phyloP scores from a whole-genome alignment of 2,329 filamentous ascomycete genomes.

The Fusarium tanahbumbuense region DNA sequence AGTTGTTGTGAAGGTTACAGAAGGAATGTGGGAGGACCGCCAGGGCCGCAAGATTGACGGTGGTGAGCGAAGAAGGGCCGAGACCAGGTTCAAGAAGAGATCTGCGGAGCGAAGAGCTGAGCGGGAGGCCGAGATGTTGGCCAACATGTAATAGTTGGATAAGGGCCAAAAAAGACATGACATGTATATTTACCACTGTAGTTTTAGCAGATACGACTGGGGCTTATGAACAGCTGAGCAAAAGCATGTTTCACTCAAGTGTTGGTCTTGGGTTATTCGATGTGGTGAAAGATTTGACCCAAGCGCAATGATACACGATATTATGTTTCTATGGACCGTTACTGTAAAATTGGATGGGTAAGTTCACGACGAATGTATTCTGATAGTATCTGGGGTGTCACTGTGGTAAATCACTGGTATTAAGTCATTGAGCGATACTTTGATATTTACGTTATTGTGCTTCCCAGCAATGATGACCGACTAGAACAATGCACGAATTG shows the following conservation, averaged over 20 bases:
- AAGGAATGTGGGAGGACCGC: slow-evolving; percentile 93
- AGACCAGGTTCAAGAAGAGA: slow-evolving; percentile 87
- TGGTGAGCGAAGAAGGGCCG: slow-evolving; percentile 88
- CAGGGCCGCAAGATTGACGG: slow-evolving; percentile 93
- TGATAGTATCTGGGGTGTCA: not conserved
- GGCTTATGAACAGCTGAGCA: slow-evolving; percentile 30
- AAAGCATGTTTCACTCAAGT: slow-evolving; percentile 25
- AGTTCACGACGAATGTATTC: not conserved
- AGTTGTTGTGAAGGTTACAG: slow-evolving; percentile 76
- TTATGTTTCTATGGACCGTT: not conserved
- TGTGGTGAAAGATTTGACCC: not conserved
- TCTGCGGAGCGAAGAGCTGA: slow-evolving; percentile 81
- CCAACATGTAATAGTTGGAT: slow-evolving; percentile 47
- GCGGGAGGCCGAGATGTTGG: slow-evolving; percentile 57
- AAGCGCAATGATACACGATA: not conserved
- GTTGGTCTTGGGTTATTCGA: not conserved
- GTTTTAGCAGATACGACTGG: slow-evolving; percentile 44
- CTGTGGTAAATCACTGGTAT: not conserved
- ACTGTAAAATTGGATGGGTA: too few species aligned
- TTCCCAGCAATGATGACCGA: not conserved
- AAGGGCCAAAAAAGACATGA: slow-evolving; percentile 33
- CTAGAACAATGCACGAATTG: not conserved
- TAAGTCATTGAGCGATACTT: not conserved
- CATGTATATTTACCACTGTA: slow-evolving; percentile 48
- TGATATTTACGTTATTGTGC: not conserved